Percentiles rank a stretch among this genome's conserved stretches.
Conservation (phyloP, 495 filamentous ascomycete genomes). For the Trichoderma reesei region DNA sequence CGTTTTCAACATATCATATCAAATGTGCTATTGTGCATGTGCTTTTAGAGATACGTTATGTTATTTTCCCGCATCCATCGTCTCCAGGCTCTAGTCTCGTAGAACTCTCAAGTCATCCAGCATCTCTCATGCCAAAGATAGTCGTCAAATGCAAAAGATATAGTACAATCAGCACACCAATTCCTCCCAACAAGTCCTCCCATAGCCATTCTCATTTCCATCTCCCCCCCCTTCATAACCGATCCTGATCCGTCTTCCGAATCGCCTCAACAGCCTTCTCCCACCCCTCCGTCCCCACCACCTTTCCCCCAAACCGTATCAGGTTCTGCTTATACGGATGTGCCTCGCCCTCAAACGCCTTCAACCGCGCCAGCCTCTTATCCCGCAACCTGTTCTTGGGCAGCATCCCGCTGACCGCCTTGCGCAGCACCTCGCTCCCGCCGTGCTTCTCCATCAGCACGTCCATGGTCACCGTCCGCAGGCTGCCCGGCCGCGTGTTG, state of each 20-base stretch:
- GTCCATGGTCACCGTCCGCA: slow-evolving; percentile 90
- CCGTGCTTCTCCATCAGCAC: slow-evolving; percentile 88
- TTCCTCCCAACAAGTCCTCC: background rate
- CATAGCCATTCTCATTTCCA: background rate
- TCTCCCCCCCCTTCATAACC: slow-evolving; percentile 25
- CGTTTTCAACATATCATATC: no score
- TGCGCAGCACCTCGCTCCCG: slow-evolving; percentile 83
- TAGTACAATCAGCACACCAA: slow-evolving; percentile 1
- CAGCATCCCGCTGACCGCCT: slow-evolving; percentile 92
- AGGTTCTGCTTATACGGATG: slow-evolving; percentile 92
- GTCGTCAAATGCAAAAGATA: background rate
- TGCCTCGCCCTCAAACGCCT: slow-evolving; percentile 83
- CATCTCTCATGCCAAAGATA: background rate
- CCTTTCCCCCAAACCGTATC: slow-evolving; percentile 54
- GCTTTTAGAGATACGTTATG: no score
- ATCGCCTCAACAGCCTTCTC: slow-evolving; percentile 30
- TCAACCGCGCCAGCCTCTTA: slow-evolving; percentile 75
- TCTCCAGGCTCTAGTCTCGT: background rate
- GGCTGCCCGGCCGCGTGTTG: slow-evolving; percentile 77
- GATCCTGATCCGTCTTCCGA: slow-evolving; percentile 28
- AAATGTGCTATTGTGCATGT: no score
- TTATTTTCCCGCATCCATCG: no score
- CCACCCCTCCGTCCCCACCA: slow-evolving; percentile 40
- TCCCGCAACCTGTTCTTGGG: slow-evolving; percentile 92
- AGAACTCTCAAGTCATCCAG: background rate